Evolutionary conservation across 495 filamentous ascomycete species (phyloP).

Genomic region (Polyplosphaeria fusca): DNA sequence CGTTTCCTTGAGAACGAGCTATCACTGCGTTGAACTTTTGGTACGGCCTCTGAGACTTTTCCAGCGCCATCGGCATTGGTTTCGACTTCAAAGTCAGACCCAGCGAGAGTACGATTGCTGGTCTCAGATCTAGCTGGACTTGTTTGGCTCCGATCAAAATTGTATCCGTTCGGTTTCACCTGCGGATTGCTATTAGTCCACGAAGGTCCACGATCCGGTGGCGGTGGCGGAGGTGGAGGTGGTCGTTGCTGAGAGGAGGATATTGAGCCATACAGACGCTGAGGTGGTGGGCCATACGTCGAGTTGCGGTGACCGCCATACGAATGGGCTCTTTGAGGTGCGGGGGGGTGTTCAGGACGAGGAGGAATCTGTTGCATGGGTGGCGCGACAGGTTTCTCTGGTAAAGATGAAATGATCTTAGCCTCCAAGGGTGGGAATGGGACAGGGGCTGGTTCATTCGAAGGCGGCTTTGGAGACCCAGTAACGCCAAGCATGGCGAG

Average conservation of each 20-base stretch:
- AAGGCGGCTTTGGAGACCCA: conserved; percentile 41
- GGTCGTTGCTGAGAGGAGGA: conserved; percentile 11
- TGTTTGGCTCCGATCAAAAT: conserved; percentile 15
- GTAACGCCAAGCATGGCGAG: conserved; percentile 41
- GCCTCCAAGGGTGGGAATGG: neutral
- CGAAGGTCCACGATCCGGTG: conserved; percentile 10
- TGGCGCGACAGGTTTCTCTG: conserved; percentile 17
- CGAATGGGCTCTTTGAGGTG: conserved; percentile 22
- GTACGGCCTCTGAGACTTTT: conserved; percentile 5
- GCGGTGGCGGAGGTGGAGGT: conserved; percentile 23
- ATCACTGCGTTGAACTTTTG: conserved; percentile 19
- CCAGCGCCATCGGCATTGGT: conserved; percentile 7
- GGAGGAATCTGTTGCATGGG: conserved; percentile 1
- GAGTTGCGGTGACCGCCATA: conserved; percentile 19
- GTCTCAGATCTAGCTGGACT: conserved; percentile 34
- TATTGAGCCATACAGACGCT: conserved; percentile 27
- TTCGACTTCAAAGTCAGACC: conserved; percentile 37
- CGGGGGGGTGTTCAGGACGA: conserved; percentile 2
- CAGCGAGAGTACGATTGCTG: conserved; percentile 36
- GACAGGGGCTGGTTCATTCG: conserved; percentile 9
- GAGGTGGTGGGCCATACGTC: conserved; percentile 4
- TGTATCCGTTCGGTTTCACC: conserved; percentile 6
- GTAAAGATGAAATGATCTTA: conserved; percentile 14
- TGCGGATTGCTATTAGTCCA: conserved; percentile 23
- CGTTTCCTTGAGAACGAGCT: conserved; percentile 36